Base-by-base conservation (phyloP, 192 early-diverging fungal species). In the Backusella luteola region DNA sequence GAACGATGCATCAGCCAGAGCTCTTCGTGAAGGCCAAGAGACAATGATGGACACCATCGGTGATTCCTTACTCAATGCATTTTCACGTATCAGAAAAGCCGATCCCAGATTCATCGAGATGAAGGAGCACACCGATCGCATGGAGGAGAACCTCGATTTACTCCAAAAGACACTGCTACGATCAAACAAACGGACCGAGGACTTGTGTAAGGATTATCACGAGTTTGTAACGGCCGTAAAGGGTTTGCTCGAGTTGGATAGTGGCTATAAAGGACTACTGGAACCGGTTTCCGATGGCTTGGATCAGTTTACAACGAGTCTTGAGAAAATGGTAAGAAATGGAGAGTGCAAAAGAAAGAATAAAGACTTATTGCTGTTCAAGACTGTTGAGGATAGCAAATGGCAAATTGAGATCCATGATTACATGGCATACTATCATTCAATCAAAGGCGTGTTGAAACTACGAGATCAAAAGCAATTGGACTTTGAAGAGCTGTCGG, bases 381-480 rank as follows among this genome's bases (percentile, higher is more conserved):
- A 89, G 86, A 83, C 82, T 46, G 70, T 78, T 12, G 36, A 82
- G 39, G 94, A 95, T 67, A 72, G 79, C 9, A 88, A 90, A 67
- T 97, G 93, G 75, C 78, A 97, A 70, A 87, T 87, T 56, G 88
- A 93, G 69, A 81, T 97, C 41, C 91, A 93, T 63, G 96, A 97
- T 76, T 99, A 97, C 77, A 88, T 96, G 34, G 87, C 89, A 2
- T 93, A 95, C 78, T 94, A 94, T 79, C 86, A 85, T 69, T 87
- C 88, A 4, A 89, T 93, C 9, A 94, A 94, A 82, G 92, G 89
- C 75, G 89, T 94, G 29, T 86, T 99, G 32, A 93, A 91, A 73
- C 73, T 91, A 71, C 86, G 96, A 19, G 97, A 99, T 82, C 96
- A 99, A 80, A 98, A 98, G 83, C 97, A 99, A 83, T 83, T 97